These are phyloP conservation scores for Hericium alpestre DNA, from an alignment of 768 basidiomycete genomes.

Conservation along the genomic window DNA sequence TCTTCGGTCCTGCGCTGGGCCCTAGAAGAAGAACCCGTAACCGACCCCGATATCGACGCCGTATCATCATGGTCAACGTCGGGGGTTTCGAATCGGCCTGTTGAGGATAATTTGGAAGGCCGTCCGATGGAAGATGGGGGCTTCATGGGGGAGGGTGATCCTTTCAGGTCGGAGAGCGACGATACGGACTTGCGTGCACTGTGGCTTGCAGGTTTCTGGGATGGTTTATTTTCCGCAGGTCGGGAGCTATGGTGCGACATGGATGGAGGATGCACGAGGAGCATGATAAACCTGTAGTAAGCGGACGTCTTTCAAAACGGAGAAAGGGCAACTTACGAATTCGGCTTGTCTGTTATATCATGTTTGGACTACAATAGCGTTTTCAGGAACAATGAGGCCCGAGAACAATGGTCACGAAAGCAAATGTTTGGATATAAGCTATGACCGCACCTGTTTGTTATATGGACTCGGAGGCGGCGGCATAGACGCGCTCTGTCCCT, in stretches of 20 bases:
- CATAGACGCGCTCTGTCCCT: background rate
- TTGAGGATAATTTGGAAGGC: background rate
- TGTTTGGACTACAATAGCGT: background rate
- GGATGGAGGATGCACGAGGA: background rate
- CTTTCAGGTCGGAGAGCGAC: background rate
- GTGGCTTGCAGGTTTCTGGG: background rate
- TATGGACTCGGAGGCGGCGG: background rate
- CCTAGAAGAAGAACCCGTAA: slow-evolving; percentile 21
- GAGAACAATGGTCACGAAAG: background rate
- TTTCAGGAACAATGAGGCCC: background rate
- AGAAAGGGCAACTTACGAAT: background rate
- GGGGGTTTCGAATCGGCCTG: slow-evolving; percentile 4
- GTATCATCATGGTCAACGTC: slow-evolving; percentile 34
- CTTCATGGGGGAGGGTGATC: background rate
- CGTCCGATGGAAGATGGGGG: background rate
- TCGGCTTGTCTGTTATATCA: background rate
- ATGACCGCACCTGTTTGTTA: background rate
- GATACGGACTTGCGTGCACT: background rate
- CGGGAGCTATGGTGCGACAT: background rate
- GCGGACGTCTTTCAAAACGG: background rate
- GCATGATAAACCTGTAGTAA: background rate
- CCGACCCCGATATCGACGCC: slow-evolving; percentile 38
- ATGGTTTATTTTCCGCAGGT: background rate
- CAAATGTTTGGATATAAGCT: background rate
- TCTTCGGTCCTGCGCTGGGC: slow-evolving; percentile 45